Evolutionary conservation across 768 basidiomycete genomes (phyloP), one percentile per base, ranked within the genome.

Genomic region (Suillus hirtellus): DNA sequence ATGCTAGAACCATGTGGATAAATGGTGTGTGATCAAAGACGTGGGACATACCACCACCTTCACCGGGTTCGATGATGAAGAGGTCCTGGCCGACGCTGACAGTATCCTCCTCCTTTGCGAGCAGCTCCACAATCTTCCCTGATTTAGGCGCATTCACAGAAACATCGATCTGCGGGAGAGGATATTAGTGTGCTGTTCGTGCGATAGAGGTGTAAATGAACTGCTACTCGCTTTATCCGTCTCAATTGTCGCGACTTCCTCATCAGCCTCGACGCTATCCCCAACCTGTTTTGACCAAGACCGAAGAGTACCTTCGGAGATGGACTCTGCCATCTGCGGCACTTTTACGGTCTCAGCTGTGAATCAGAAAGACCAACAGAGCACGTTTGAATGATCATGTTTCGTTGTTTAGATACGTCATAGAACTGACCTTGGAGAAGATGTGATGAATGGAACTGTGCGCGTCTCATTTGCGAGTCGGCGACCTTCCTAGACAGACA

Each of bases 241-340:
- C 80, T 99, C 96, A 67, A 99, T 98, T 52, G 95, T 96, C 17
- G 95, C 96, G 49, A 99, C 84, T 79, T 99, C 96, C 79, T 99
- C 96, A 73, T 99, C 96, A 35, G 82, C 89, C 73, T 89, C 85
- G 62, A 99, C 95, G 63, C 80, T 84, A 73, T 99, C 96, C 15
- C 96, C 96, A 59, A 92, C 88, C 77, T 96, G 86, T 80, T 98
- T 98, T 68, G 85, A 82, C 94, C 95, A 99, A 34, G 91, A 82
- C 79, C 95, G 97, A 59, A 99, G 82, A 5, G 96, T 99, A 42
- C 96, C 96, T 76, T 99, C 96, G 43, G 93, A 93, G 77, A 99
- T 98, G 65, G 96, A 98, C 75, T 98, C 96, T 34, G 96, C 93
- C 94, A 98, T 96, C 76, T 95, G 92, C 19, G 95, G 95, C 44